Percentiles rank a stretch among this genome's conserved stretches.
Conservation (phyloP, 2,329 filamentous ascomycete genomes). For the Exophiala oligosperma region DNA sequence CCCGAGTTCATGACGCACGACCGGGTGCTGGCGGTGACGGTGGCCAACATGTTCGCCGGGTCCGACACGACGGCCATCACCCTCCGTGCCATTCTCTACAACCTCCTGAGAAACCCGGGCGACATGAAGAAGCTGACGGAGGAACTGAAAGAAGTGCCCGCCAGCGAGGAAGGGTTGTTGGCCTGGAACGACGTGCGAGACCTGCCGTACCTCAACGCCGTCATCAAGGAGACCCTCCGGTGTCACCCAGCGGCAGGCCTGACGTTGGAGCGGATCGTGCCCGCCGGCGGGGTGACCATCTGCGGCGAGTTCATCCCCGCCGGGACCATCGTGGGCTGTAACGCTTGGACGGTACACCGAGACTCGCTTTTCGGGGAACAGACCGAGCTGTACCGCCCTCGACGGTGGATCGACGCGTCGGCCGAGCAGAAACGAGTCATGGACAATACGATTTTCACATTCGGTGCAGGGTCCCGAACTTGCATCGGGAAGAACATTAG, state of each 20-base stretch:
- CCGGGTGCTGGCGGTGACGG: conserved; percentile 16
- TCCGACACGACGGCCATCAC: conserved; percentile 15
- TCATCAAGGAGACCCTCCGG: conserved; percentile 28
- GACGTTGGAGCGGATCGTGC: conserved; percentile 71
- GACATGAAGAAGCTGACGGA: conserved; percentile 1
- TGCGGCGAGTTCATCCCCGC: conserved; percentile 67
- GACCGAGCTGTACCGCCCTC: conserved; percentile 50
- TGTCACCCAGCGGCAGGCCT: conserved; percentile 69
- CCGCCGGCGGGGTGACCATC: conserved; percentile 58
- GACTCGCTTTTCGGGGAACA: conserved; percentile 43
- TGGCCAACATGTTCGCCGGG: conserved; percentile 18
- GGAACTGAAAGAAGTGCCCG: conserved; percentile 19
- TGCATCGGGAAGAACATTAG: conserved; percentile 31
- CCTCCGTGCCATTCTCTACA: conserved; percentile 10
- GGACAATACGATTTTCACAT: conserved; percentile 44
- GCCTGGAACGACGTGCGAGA: conserved; percentile 23
- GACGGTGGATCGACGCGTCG: conserved; percentile 64
- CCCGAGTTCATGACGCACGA: conserved; percentile 18
- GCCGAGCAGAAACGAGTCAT: conserved; percentile 47
- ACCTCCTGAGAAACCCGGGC: conserved; percentile 12
- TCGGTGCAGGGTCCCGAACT: conserved; percentile 54
- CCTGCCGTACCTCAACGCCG: conserved; percentile 34
- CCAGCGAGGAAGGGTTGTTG: conserved; percentile 12
- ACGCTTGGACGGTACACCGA: conserved; percentile 52
- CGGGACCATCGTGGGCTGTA: conserved; percentile 72